Percentiles rank a stretch among this genome's conserved stretches.
Conservation (phyloP, 805 yeast genomes). For the Pichia cabralensis region DNA sequence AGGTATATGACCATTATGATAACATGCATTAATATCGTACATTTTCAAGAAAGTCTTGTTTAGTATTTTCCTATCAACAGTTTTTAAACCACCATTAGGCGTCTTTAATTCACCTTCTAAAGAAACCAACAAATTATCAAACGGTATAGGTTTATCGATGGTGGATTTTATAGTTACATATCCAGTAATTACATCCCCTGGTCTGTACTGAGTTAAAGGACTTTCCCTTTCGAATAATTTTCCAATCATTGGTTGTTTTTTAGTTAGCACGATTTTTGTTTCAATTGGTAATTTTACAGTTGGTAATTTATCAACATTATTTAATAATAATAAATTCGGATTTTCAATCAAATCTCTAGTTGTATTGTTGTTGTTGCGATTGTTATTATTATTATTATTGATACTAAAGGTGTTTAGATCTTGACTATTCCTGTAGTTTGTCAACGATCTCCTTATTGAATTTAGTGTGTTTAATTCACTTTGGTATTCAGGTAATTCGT, state of each 20-base stretch:
- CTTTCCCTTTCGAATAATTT: constrained; percentile 17
- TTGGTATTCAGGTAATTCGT: constrained; percentile 15
- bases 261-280: constrained; percentile 27
- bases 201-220: constrained; percentile 41
- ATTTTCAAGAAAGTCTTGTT: constrained; percentile 32
- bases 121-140: constrained; percentile 51
- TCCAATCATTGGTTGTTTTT: constrained; percentile 26
- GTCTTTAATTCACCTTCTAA: constrained; percentile 40
- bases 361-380: too few relatives aligned
- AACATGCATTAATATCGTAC: constrained; percentile 43
- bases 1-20: constrained; percentile 27
- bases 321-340: constrained; percentile 16
- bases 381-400: too few relatives aligned
- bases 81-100: constrained; percentile 1
- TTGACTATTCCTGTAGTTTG: too few relatives aligned
- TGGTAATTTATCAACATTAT: constrained; percentile 17
- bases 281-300: constrained; percentile 16
- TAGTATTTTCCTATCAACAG: constrained; percentile 5
- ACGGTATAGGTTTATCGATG: constrained; percentile 32
- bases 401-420: too few relatives aligned
- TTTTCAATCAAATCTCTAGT: constrained; percentile 11
- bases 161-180: constrained; percentile 35
- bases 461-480: constrained; percentile 2
- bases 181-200: constrained; percentile 64
- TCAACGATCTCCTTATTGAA: too few relatives aligned